Evolutionary conservation across 2,329 filamentous ascomycete species (phyloP), one percentile per base, ranked within the genome.

Genomic region (Penicillium sp.): DNA sequence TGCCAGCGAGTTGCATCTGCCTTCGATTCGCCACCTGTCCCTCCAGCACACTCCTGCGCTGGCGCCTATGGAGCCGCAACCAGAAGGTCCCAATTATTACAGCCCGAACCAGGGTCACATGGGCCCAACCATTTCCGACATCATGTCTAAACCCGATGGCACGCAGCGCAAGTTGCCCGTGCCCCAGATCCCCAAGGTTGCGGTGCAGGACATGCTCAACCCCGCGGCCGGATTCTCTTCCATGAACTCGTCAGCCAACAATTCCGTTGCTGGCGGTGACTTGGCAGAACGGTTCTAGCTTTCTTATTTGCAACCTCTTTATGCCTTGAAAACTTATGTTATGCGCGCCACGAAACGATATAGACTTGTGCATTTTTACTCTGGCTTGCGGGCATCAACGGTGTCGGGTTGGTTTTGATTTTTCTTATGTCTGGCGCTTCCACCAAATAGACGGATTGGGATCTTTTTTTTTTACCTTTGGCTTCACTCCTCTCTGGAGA

Each of bases 141-240:
- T 97, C 70, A 94, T 97, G 79, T 91, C 89, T 70, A 88, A 89
- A 65, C 84, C 91, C 1, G 92, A 97, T 62, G 91, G 91, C 38
- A 88, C 89, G 25, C 90, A 94, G 77, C 82, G 93, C 67, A 97
- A 97, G 76, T 81, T 97, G 19, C 93, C 93, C 0, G 90, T 96
- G 16, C 92, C 92, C 6, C 90, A 93, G 76, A 84, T 92, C 3
- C 91, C 91, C 54, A 94, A 94, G 74, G 89, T 96, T 43, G 89
- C 89, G 2, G 88, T 95, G 5, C 89, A 93, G 67, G 93, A 97
- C 68, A 82, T 97, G 55, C 79, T 96, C 58, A 88, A 88, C 60
- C 82, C 85, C 1, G 76, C 78, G 25, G 84, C 84, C 48, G 89
- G 86, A 60, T 87, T 87, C 70, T 82, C 84, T 48, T 92, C 90